Conservation (phyloP, 768 basidiomycete genomes). For the Podaxis sp. region DNA sequence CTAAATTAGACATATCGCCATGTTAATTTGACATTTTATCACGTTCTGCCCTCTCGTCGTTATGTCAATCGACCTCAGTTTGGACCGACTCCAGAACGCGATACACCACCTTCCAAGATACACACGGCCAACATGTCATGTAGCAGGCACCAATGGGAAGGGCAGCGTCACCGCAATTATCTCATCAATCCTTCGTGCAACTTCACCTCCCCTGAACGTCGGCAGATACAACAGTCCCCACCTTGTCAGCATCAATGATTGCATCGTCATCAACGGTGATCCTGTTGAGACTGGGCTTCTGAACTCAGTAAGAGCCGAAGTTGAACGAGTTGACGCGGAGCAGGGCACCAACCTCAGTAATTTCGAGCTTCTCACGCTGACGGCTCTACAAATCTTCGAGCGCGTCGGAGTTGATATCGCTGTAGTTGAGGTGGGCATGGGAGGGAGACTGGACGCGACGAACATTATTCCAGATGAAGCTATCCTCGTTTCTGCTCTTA, state of each 20-base stretch:
- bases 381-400: conserved; percentile 78
- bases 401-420: conserved; percentile 68
- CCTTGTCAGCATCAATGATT: conserved; percentile 74
- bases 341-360: conserved; percentile 51
- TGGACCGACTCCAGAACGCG: conserved; percentile 56
- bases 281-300: conserved; percentile 54
- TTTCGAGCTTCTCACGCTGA: conserved; percentile 86
- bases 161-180: conserved; percentile 87
- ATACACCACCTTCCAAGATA: conserved; percentile 56
- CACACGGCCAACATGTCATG: conserved; percentile 80
- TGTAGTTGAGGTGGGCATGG: conserved; percentile 94
- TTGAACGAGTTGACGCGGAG: conserved; percentile 47
- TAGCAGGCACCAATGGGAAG: conserved; percentile 97
- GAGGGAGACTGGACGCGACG: conserved; percentile 89
- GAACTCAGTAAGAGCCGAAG: conserved; percentile 35
- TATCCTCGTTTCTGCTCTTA: conserved; percentile 78
- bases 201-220: conserved; percentile 53
- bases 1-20: background rate
- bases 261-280: conserved; percentile 62
- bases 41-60: background rate
- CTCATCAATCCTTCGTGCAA: conserved; percentile 65
- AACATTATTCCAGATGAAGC: conserved; percentile 75
- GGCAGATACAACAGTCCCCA: conserved; percentile 95
- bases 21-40: background rate
- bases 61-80: conserved; percentile 69